phyloP scores from a whole-genome alignment of 352 stramenopile species.

The Pythium vanterpoolii region DNA sequence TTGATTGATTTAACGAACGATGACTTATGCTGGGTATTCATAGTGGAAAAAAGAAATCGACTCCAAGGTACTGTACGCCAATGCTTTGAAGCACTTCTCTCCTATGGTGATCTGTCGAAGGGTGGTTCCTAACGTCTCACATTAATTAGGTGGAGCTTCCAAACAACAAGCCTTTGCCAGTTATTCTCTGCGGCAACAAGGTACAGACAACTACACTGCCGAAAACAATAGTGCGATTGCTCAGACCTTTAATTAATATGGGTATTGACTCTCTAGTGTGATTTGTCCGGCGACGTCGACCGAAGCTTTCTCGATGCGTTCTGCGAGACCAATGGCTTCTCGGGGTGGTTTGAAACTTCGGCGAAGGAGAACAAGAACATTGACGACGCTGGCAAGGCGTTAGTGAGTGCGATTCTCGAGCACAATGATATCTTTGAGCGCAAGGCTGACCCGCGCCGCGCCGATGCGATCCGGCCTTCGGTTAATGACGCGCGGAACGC shows the following conservation, averaged over 20 bases:
- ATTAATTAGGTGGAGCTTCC: constrained; percentile 64
- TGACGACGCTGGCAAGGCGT: constrained; percentile 79
- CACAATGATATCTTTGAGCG: constrained; percentile 87
- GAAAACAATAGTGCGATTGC: neutral
- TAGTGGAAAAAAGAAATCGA: constrained; percentile 95
- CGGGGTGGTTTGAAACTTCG: constrained; percentile 91
- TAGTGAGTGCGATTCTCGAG: constrained; percentile 76
- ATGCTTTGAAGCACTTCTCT: neutral
- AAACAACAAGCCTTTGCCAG: constrained; percentile 88
- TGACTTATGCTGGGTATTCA: neutral
- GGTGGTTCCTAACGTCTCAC: neutral
- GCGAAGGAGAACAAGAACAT: constrained; percentile 93
- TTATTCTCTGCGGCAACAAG: constrained; percentile 94
- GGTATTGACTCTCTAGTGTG: constrained; percentile 41
- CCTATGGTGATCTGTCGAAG: constrained; percentile 1
- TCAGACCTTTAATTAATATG: too few relatives aligned
- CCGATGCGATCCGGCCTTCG: constrained; percentile 75
- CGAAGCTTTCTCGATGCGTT: constrained; percentile 82
- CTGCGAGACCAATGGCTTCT: constrained; percentile 89
- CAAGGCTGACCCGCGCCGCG: constrained; percentile 64
- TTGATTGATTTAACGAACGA: neutral
- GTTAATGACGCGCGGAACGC: constrained; percentile 39
- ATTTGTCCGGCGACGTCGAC: constrained; percentile 79
- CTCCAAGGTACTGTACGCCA: constrained; percentile 58
- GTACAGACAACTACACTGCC: constrained; percentile 20